phyloP scores from a whole-genome alignment of 169 alveolate genomes.

The Theileria sp. region DNA sequence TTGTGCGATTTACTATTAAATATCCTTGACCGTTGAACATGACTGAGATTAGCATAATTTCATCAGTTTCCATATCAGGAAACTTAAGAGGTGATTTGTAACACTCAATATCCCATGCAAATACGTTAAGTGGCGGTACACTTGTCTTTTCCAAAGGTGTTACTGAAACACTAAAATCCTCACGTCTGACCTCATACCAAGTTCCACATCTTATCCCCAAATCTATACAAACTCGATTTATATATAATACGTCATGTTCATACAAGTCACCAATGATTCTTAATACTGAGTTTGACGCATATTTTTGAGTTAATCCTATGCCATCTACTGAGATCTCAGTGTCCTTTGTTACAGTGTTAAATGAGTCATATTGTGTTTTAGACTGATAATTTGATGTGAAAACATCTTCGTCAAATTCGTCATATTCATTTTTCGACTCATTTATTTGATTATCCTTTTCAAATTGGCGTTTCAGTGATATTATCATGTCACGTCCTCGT shows the following conservation, averaged over 20 bases:
- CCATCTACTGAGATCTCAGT: conserved; percentile 9
- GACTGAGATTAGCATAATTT: conserved; percentile 89
- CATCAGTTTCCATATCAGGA: conserved; percentile 93
- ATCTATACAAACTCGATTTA: conserved; percentile 92
- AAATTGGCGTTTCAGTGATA: conserved; percentile 33
- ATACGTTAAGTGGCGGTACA: conserved; percentile 85
- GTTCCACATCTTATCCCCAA: conserved; percentile 91
- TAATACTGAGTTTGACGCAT: conserved; percentile 73
- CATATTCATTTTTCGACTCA: conserved; percentile 34
- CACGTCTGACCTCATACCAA: conserved; percentile 90
- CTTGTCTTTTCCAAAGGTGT: conserved; percentile 66
- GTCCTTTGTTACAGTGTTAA: conserved; percentile 15
- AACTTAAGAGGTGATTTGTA: conserved; percentile 95
- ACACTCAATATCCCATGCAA: conserved; percentile 99
- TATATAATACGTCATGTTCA: conserved; percentile 94
- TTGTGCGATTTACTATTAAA: conserved; percentile 91
- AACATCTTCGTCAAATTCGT: conserved; percentile 52
- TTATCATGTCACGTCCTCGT: conserved; percentile 32
- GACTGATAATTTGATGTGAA: not conserved
- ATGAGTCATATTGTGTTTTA: not conserved
- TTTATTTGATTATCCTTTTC: conserved; percentile 23
- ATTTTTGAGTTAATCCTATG: conserved; percentile 54
- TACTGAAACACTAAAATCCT: conserved; percentile 59
- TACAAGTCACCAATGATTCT: conserved; percentile 86
- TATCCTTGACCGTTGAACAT: conserved; percentile 96